These are phyloP conservation scores for Pestalotiopsis sp. DNA, from an alignment of 2,329 filamentous ascomycete species.

Conservation along the genomic window DNA sequence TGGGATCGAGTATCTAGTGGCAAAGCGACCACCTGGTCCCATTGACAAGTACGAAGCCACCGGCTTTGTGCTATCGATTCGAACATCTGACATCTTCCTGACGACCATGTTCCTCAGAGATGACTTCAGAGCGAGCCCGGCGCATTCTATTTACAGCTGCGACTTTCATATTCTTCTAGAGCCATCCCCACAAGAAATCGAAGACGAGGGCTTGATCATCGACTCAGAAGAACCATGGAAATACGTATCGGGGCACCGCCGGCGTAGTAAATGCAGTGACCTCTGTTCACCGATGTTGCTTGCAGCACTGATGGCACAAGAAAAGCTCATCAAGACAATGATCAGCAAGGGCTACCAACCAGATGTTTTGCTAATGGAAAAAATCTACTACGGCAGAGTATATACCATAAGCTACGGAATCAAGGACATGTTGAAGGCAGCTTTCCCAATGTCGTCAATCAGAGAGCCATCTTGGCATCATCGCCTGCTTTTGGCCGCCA, in stretches of 20 bases:
- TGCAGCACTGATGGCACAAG: neutral
- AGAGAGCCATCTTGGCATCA: neutral
- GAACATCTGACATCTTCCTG: neutral
- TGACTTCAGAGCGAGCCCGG: neutral
- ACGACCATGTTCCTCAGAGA: neutral
- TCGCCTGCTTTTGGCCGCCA: neutral
- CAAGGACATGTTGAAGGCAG: neutral
- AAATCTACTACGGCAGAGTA: neutral
- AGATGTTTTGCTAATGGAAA: neutral
- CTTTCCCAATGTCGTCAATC: neutral
- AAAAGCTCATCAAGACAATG: neutral
- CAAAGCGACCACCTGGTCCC: neutral
- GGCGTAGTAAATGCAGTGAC: neutral
- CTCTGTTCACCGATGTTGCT: neutral
- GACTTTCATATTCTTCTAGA: no score
- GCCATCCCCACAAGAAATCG: no score
- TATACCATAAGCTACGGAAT: no score
- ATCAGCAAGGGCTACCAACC: neutral
- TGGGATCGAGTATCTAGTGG: neutral
- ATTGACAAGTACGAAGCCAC: neutral
- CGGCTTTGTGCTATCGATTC: neutral
- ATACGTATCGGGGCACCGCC: no score
- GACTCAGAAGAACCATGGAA: neutral
- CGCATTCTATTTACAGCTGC: neutral
- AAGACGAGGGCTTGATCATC: neutral